Evolutionary conservation across 2,329 filamentous ascomycete genomes (phyloP).

Genomic region (Colletotrichum sp.): DNA sequence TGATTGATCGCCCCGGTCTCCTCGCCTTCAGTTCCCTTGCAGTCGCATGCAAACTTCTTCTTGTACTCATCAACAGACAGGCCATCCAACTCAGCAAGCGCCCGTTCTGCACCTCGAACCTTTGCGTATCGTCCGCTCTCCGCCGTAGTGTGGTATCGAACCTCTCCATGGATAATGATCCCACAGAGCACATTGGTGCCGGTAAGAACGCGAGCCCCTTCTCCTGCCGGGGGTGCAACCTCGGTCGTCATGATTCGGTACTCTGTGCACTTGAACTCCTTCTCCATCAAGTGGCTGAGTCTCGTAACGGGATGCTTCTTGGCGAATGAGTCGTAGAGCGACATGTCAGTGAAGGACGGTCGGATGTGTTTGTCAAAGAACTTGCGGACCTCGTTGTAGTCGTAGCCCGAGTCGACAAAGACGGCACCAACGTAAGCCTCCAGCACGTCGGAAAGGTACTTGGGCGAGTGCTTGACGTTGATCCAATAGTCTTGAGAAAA

Average conservation of each 20-base stretch:
- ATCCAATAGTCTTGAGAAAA: constrained; percentile 74
- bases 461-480: constrained; percentile 67
- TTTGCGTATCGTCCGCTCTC: constrained; percentile 77
- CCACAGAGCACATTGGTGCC: constrained; percentile 68
- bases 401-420: constrained; percentile 86
- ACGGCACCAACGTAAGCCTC: constrained; percentile 90
- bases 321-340: constrained; percentile 84
- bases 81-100: constrained; percentile 51
- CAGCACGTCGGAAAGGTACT: constrained; percentile 81
- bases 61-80: constrained; percentile 63
- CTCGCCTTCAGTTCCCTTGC: constrained; percentile 37
- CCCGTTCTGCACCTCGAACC: constrained; percentile 65
- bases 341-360: constrained; percentile 85
- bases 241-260: constrained; percentile 62
- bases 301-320: constrained; percentile 84
- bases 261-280: constrained; percentile 67
- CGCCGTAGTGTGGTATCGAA: constrained; percentile 66
- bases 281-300: constrained; percentile 67
- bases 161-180: constrained; percentile 75
- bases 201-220: constrained; percentile 42
- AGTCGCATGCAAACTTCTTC: constrained; percentile 67
- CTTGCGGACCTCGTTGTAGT: constrained; percentile 72
- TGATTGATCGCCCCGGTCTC: background rate
- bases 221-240: constrained; percentile 43
- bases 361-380: constrained; percentile 81